Base-by-base conservation (phyloP, 495 filamentous ascomycete species). In the Xylaria palmicola region DNA sequence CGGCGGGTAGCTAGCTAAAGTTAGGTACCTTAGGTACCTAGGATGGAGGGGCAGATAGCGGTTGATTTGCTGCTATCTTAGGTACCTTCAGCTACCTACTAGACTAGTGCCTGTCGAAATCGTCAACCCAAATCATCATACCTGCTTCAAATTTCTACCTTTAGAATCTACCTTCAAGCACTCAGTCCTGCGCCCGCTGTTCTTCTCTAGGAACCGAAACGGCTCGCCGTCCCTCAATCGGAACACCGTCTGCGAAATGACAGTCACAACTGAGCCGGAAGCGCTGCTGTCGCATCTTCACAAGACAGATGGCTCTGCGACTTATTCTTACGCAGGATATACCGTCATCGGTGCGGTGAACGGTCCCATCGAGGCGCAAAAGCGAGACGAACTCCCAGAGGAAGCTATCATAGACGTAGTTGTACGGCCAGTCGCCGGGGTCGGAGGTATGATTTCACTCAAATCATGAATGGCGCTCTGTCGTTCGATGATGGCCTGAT, bases 341-440 rank as follows among this genome's bases (percentile, higher is more conserved):
- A 87, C 86, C 51, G 82, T 98, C 62, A 84, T 94, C 48, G 90
- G 87, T 54, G 86, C 90, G 12, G 91, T 95, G 62, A 96, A 93
- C 72, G 94, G 91, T 0, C 94, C 94, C n/a, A 82, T 97, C 64
- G 93, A 97, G 74, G 91, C 93, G 19, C 86, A 84, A 63, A 86
- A 92, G 64, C 84, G 90, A 64, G 93, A 97, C 67, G 88, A 96
- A 65, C 84, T 91, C 55, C 88, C 94, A 15, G 90, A 95, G 74
- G 92, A 97, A 76, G 90, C 94, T 24, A 86, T 86, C 51, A 78
- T 98, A 55, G 94, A 98, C 72, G 90, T 98, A 30, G 87, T 92
- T 71, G 85, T 98, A 64, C 87, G 93, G 71, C 93, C 93, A 32
- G 87, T 88, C 40, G 83, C 82, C 61, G 92, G 92, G 50, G 88